Evolutionary conservation across 148 eudicot species (phyloP).

Genomic region (Rhododendron ferrugineum): DNA sequence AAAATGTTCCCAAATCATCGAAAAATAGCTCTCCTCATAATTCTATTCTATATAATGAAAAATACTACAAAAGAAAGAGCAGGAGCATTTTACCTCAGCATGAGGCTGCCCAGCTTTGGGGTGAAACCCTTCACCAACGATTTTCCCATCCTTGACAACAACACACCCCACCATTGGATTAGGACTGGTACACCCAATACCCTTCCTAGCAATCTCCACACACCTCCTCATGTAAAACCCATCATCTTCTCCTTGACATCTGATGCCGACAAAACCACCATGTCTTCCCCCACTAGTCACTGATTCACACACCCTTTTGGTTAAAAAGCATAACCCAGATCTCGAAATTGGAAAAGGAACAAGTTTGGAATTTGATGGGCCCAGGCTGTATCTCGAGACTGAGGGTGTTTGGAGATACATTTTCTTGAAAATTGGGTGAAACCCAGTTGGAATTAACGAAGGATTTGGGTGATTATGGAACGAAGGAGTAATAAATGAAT

Average conservation of each 20-base stretch:
- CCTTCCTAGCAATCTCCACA: slow-evolving; percentile 73
- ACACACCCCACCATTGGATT: slow-evolving; percentile 99
- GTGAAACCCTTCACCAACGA: slow-evolving; percentile 97
- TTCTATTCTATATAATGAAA: neutral
- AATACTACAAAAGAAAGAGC: neutral
- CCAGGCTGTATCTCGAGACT: slow-evolving; percentile 9
- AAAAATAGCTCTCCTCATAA: neutral
- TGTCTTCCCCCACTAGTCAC: slow-evolving; percentile 14
- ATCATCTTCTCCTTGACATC: slow-evolving; percentile 40
- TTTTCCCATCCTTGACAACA: slow-evolving; percentile 70
- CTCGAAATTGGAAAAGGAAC: slow-evolving; percentile 11
- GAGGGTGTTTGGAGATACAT: slow-evolving; percentile 27
- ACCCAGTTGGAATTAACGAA: neutral
- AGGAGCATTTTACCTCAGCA: slow-evolving; percentile 62
- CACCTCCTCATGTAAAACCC: slow-evolving; percentile 77
- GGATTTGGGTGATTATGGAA: neutral
- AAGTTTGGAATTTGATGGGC: slow-evolving; percentile 6
- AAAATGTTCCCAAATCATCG: neutral
- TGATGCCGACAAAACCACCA: slow-evolving; percentile 23
- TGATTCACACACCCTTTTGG: slow-evolving; percentile 26
- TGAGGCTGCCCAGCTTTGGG: slow-evolving; percentile 98
- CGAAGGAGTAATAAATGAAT: neutral
- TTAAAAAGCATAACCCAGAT: slow-evolving; percentile 31
- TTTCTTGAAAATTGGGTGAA: neutral
- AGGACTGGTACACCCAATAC: slow-evolving; percentile 83